phyloP scores from a whole-genome alignment of 164 flowering plant genomes.

The Vitis vinifera region DNA sequence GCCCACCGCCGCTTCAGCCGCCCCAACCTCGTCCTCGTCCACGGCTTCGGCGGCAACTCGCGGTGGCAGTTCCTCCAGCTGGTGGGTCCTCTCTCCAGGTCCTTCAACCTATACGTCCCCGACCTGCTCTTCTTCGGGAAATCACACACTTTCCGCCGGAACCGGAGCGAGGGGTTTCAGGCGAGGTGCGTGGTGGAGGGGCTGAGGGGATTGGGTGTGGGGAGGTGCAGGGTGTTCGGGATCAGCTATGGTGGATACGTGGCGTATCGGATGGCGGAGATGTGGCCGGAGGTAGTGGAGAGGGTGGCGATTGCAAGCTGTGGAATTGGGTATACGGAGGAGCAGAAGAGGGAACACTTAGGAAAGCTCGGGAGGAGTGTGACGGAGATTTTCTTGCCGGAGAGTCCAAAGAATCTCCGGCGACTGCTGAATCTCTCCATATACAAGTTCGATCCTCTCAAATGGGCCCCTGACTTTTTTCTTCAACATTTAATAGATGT shows the following conservation, averaged over 20 bases:
- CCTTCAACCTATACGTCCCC: conserved; percentile 47
- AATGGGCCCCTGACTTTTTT: conserved; percentile 39
- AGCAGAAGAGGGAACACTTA: conserved; percentile 25
- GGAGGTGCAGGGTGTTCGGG: conserved; percentile 20
- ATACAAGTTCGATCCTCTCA: conserved; percentile 12
- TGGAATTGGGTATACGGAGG: conserved; percentile 38
- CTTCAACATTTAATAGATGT: conserved; percentile 43
- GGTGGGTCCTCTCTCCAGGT: conserved; percentile 20
- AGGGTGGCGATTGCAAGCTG: conserved; percentile 46
- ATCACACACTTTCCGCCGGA: conserved; percentile 24
- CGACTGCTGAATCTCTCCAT: conserved; percentile 24
- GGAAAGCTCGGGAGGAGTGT: conserved; percentile 19
- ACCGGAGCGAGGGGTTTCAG: conserved; percentile 40
- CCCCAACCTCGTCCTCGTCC: conserved; percentile 41
- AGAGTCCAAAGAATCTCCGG: conserved; percentile 30
- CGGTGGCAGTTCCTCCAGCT: conserved; percentile 42
- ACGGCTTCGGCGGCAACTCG: conserved; percentile 55
- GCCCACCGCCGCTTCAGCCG: conserved; percentile 7
- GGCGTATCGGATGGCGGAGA: conserved; percentile 55
- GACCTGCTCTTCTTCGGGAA: conserved; percentile 53
- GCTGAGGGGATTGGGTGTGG: conserved; percentile 41
- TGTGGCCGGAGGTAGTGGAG: conserved; percentile 31
- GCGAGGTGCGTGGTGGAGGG: conserved; percentile 42
- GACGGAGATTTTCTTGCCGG: conserved; percentile 38
- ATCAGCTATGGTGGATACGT: conserved; percentile 53